These are phyloP conservation scores for Luzula sylvatica DNA, from an alignment of 176 grass and related monocot genomes.

Conservation along the genomic window DNA sequence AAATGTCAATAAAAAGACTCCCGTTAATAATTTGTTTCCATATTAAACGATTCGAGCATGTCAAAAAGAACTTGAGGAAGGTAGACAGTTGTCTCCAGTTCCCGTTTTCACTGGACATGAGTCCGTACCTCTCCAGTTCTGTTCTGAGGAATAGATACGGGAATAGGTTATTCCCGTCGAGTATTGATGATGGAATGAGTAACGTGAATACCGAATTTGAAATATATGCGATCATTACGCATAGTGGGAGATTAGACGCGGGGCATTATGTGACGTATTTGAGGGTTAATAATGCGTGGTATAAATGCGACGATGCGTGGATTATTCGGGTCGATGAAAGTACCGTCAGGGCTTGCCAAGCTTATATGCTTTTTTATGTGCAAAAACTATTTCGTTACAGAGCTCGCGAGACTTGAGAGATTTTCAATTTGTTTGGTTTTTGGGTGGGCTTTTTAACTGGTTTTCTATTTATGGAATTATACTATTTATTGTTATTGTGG, in stretches of 20 bases:
- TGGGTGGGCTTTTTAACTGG: constrained; percentile 1
- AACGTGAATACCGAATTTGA: constrained; percentile 53
- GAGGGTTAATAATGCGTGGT: constrained; percentile 73
- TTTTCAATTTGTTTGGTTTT: neutral
- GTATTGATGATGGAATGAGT: constrained; percentile 41
- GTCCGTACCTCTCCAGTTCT: constrained; percentile 77
- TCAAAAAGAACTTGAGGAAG: constrained; percentile 76
- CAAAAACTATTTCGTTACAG: constrained; percentile 88
- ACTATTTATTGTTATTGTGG: too few relatives aligned
- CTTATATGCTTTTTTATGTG: constrained; percentile 99
- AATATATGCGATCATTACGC: constrained; percentile 82
- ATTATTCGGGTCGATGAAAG: constrained; percentile 76
- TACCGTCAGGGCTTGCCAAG: constrained; percentile 65
- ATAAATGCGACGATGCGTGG: constrained; percentile 97
- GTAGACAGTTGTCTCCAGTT: constrained; percentile 86
- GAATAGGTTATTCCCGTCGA: constrained; percentile 70
- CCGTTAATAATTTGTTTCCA: constrained; percentile 90
- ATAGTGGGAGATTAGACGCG: constrained; percentile 75
- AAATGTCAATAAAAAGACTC: constrained; percentile 97
- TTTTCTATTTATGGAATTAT: constrained; percentile 15
- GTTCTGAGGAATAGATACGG: constrained; percentile 75
- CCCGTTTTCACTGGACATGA: constrained; percentile 88
- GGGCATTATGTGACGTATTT: constrained; percentile 94
- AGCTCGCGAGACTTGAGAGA: constrained; percentile 37
- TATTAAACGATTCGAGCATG: constrained; percentile 92